Base-by-base conservation (phyloP, 2,329 filamentous ascomycete genomes). In the Sarocladium kiliense region DNA sequence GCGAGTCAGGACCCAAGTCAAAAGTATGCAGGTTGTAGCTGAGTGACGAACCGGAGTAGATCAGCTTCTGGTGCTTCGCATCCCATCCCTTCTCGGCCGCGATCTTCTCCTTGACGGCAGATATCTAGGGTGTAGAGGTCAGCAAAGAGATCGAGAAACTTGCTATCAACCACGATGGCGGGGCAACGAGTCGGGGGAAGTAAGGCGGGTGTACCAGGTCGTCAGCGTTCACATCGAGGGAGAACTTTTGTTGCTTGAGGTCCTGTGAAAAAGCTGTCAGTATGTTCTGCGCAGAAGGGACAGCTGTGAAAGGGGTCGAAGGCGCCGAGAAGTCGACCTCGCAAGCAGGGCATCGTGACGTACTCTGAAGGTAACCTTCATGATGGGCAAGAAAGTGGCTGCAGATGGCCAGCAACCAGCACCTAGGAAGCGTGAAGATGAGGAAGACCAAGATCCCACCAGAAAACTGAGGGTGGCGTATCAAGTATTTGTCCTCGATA, bases 231-330 rank as follows among this genome's bases (percentile, higher is more conserved):
- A 91, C 90, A 64, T 97, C 93, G 78, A 99, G 88, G 68, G 87
- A 86, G 77, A 99, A 99, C 80, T 97, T 97, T 73, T 97, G 89
- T 75, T 97, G 94, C 81, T 97, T 97, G 68, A 99, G 82, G 78
- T 99, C 94, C 92, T 97, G 65, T 32, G 19, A 21, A 12, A 36
- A 51, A 18, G 16, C 27, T 21, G 37, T 19, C 19, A 39, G 55
- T 44, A 23, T 58, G 54, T 6, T 9, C 23, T n/a, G 54, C 34
- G 47, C 26, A 6, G 18, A 41, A 37, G 26, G 34, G 23, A 34
- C n/a, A 23, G 23, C 27, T 11, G 18, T 12, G n/a, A n/a, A n/a
- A n/a, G n/a, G n/a, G n/a, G n/a, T n/a, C n/a, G n/a, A n/a, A n/a
- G n/a, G n/a, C n/a, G n/a, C 18, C 16, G 5, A 50, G 26, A 25